phyloP scores from a whole-genome alignment of 2,329 filamentous ascomycete species.

The Fusarium napiforme region DNA sequence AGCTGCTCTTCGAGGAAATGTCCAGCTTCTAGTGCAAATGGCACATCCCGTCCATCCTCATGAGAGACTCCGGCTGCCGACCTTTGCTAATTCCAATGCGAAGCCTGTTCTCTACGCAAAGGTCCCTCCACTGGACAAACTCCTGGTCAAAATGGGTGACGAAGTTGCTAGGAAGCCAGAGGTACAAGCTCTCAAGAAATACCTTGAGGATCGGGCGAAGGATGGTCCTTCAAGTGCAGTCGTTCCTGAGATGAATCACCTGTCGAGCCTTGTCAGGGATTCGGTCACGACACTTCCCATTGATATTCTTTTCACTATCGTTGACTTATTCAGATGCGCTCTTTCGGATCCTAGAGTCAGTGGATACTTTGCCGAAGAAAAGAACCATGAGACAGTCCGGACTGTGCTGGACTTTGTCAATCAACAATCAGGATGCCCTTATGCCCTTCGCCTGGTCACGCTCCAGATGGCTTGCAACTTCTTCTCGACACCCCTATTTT shows the following conservation, averaged over 20 bases:
- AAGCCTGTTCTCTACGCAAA: conserved; percentile 80
- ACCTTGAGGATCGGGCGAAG: conserved; percentile 72
- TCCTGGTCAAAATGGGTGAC: conserved; percentile 79
- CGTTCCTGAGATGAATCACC: conserved; percentile 74
- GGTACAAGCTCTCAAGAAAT: conserved; percentile 73
- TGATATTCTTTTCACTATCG: conserved; percentile 78
- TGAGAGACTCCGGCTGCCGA: conserved; percentile 74
- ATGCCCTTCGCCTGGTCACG: conserved; percentile 84
- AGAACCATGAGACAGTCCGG: conserved; percentile 69
- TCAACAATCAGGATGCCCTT: conserved; percentile 70
- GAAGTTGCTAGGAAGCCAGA: conserved; percentile 65
- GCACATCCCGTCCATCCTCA: conserved; percentile 82
- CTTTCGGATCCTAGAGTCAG: conserved; percentile 82
- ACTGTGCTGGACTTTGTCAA: conserved; percentile 71
- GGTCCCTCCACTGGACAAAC: conserved; percentile 82
- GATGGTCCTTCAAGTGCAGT: conserved; percentile 72
- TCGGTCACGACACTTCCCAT: conserved; percentile 66
- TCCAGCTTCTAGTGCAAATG: conserved; percentile 79
- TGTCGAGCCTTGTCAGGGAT: conserved; percentile 70
- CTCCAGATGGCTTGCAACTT: conserved; percentile 87
- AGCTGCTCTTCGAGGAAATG: conserved; percentile 73
- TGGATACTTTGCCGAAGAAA: conserved; percentile 84
- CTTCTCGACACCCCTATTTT: conserved; percentile 79
- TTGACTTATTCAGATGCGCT: conserved; percentile 86
- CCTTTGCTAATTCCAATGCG: conserved; percentile 70